Base-by-base conservation (phyloP, 164 flowering plant genomes). In the Litsea cubeba region DNA sequence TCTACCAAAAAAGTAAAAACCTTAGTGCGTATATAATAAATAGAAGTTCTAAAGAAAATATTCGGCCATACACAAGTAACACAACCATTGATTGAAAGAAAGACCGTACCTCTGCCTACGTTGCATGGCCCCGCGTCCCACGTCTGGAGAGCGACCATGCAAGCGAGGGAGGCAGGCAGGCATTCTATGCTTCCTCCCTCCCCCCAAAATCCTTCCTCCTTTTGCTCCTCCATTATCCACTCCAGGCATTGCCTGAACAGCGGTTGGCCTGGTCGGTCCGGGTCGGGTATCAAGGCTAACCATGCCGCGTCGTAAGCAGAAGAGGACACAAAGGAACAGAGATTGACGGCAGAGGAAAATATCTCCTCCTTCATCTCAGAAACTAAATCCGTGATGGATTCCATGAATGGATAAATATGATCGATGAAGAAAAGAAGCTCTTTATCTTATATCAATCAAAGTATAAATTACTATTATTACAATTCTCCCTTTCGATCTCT, bases 241-340 rank as follows among this genome's bases (percentile, higher is more conserved):
- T 79, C 40, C 75, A 87, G 68, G 72, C 87, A 87, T 7, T 26
- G 51, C 51, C 24, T 65, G 74, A 87, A 85, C 81, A 81, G 69
- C 2, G 90, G 86, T 51, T 12, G 50, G 17, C 20, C 46, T 0
- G 67, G 76, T 4, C 67, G 25, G 4, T 63, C n/a, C 0, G 71
- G 62, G 60, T 79, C 74, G 1, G 85, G 87, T n/a, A 87, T 63
- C 88, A 84, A 85, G 70, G 86, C 86, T 14, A 85, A 23, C 88
- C 90, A 87, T 46, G 90, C 90, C 15, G 86, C 85, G 67, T 85
- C 90, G 69, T 87, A 87, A 17, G 90, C 85, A 11, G 85, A 87
- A 49, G 86, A 78, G 0, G 84, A 73, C 15, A 82, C 77, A 25
- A 75, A 71, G 7, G 78, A 62, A 58, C 75, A 30, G 32, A 70